Base-by-base conservation (phyloP, 2,329 filamentous ascomycete species). In the Sporothrix brasiliensis region DNA sequence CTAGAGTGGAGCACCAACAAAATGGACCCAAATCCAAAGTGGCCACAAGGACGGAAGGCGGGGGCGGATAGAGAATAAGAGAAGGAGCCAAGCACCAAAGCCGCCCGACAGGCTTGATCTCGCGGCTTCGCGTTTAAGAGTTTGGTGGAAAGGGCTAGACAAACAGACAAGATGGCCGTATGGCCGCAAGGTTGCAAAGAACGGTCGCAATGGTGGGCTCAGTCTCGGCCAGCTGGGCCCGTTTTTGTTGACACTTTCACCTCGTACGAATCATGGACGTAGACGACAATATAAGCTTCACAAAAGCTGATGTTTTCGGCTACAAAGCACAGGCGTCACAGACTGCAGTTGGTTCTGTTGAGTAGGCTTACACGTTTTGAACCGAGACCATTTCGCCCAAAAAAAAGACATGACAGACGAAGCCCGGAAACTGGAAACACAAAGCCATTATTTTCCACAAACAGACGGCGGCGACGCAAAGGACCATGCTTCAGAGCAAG, bases 61-160 rank as follows among this genome's bases (percentile, higher is more conserved):
- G 47, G 47, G 63, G 47, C 63, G 63, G 63, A 52, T 66, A 52
- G 63, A 66, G 63, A 66, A 66, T 66, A 66, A 66, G 27, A 66
- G 63, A 52, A 58, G 16, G 58, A 47, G 16, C 60, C 60, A 49
- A 63, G 24, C 41, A 21, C 21, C 24, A n/a, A 16, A 52, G 27
- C 41, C 61, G 61, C 61, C 41, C 24, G 44, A 66, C 34, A 16
- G 13, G 58, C 39, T 21, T 47, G 58, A 41, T 44, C 61, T 66
- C 61, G 61, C 21, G 47, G 24, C 61, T 66, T 66, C 61, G 61
- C 61, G 44, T 47, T 66, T 63, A 44, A 24, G 39, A 47, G 14
- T 21, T 16, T 39, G 5, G 34, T 7, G 24, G 11, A n/a, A 6
- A 41, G 44, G 61, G 61, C 61, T 66, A 47, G 19, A 66, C 61